Conservation (phyloP, 2,329 filamentous ascomycete genomes). For the Aspergillus glaucus region DNA sequence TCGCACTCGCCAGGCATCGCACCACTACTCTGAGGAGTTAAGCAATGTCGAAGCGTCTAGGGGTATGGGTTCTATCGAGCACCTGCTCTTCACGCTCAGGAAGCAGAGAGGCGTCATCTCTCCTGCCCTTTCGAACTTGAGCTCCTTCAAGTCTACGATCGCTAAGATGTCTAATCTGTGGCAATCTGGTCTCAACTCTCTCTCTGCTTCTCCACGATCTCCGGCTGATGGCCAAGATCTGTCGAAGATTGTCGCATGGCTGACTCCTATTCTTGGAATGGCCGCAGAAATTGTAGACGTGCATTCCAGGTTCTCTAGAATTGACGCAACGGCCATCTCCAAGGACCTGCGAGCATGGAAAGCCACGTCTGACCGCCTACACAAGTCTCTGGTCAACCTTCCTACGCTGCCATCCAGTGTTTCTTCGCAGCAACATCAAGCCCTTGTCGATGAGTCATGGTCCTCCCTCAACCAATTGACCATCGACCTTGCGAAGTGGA, state of each 20-base stretch:
- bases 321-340: slow-evolving; percentile 43
- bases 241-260: slow-evolving; percentile 48
- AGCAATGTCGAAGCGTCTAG: slow-evolving; percentile 72
- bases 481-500: slow-evolving; percentile 39
- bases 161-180: slow-evolving; percentile 29
- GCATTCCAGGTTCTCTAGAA: slow-evolving; percentile 59
- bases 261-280: slow-evolving; percentile 62
- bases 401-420: slow-evolving; percentile 49
- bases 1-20: slow-evolving; percentile 58
- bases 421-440: slow-evolving; percentile 23
- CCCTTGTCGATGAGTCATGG: slow-evolving; percentile 22
- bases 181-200: slow-evolving; percentile 18
- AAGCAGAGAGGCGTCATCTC: slow-evolving; percentile 34
- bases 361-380: slow-evolving; percentile 42
- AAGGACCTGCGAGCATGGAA: slow-evolving; percentile 48
- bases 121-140: slow-evolving; percentile 24
- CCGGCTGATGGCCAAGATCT: slow-evolving; percentile 16
- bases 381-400: slow-evolving; percentile 38
- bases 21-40: slow-evolving; percentile 77
- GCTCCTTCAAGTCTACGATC: slow-evolving; percentile 23
- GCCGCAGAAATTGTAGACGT: slow-evolving; percentile 57
- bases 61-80: slow-evolving; percentile 80
- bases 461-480: slow-evolving; percentile 25
- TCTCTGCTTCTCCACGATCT: slow-evolving; percentile 15
- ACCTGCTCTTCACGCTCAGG: slow-evolving; percentile 56